Base-by-base conservation (phyloP, 2,329 filamentous ascomycete species). In the Botryotinia convoluta region DNA sequence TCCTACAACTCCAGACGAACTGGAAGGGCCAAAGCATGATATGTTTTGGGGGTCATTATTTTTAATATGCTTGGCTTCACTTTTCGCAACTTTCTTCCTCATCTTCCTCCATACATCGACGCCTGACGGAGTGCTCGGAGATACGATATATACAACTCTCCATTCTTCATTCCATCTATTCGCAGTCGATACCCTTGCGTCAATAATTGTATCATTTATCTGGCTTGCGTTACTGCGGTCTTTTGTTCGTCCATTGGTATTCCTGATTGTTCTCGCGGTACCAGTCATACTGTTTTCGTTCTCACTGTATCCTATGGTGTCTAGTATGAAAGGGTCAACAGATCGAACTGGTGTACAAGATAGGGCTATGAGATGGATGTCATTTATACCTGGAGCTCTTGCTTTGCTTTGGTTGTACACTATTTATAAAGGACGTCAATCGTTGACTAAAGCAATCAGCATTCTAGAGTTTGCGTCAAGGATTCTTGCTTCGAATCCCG, bases 391-490 rank as follows among this genome's bases (percentile, higher is more conserved):
- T 0, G 90, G 91, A 4, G 82, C 92, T 32, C 87, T 93, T 45
- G 91, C 93, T 20, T 84, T 92, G 10, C 83, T 94, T 65, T 98
- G 95, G 95, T 84, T 94, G 2, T 97, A 94, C 83, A 90, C 95
- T 60, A 90, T 97, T 16, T 90, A 91, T 80, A 92, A 91, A 82
- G 92, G 93, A 7, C 92, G 95, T 16, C 89, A 92, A 79, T 92
- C 93, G 16, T 89, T 98, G 74, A 89, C 90, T 74, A 94, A 93
- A 80, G 93, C 95, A 0, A 91, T 97, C 73, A 90, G 92, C 57
- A 97, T 98, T 75, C 87, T 99, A 71, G 95, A 98, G 81, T 98
- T 99, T 81, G 92, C 94, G 16, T 95, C 93, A 78, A 91, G 92
- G 72, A 97, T 99, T 74, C 85, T 99, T 26, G 89, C 91, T 10